Evolutionary conservation across 176 grass and related monocot genomes (phyloP).

Genomic region (Olyra latifolia): DNA sequence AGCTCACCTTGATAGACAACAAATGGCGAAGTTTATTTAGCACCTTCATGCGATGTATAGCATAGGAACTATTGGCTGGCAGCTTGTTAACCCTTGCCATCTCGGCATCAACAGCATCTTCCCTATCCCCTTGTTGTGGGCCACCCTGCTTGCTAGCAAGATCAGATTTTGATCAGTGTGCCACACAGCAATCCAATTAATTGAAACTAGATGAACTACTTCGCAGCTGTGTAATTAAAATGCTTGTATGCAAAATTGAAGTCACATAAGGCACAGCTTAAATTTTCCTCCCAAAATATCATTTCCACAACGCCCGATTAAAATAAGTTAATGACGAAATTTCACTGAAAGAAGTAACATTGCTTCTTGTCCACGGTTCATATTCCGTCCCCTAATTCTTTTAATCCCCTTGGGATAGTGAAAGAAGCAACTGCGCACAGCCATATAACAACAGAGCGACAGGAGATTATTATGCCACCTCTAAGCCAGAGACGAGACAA

Average conservation of each 20-base stretch:
- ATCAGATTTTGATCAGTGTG: slow-evolving; percentile 4
- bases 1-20: slow-evolving; percentile 61
- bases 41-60: slow-evolving; percentile 75
- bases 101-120: slow-evolving; percentile 54
- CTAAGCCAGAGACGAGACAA: background rate
- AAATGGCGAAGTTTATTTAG: slow-evolving; percentile 85
- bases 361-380: too few species aligned
- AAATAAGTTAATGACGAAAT: background rate
- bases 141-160: slow-evolving; percentile 34
- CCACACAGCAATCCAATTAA: background rate
- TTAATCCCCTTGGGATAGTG: background rate
- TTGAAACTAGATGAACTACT: background rate
- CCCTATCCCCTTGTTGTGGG: slow-evolving; percentile 41
- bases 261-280: background rate
- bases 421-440: background rate
- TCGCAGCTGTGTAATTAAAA: background rate
- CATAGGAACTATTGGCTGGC: slow-evolving; percentile 72
- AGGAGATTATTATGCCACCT: background rate
- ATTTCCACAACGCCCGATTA: background rate
- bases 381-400: background rate
- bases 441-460: background rate
- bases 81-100: slow-evolving; percentile 58
- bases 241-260: background rate
- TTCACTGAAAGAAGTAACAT: background rate
- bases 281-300: background rate